These are phyloP conservation scores for Xylaria multiplex DNA, from an alignment of 2,329 filamentous ascomycete genomes.

Conservation along the genomic window DNA sequence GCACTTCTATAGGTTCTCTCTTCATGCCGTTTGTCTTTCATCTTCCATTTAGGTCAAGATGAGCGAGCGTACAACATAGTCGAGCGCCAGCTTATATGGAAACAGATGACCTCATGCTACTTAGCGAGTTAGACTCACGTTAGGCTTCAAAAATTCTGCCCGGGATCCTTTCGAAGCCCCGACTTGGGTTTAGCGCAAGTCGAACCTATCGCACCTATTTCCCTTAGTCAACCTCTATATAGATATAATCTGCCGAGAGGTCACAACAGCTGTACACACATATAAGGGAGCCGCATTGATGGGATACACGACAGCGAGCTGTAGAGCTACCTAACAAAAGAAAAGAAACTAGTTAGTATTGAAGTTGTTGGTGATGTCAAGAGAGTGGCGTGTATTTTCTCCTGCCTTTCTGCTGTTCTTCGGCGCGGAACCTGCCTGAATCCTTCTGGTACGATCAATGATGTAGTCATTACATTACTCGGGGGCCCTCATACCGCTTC, in stretches of 20 bases:
- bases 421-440: no score
- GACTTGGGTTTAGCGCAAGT: slow-evolving; percentile 25
- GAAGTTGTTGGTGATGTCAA: not conserved
- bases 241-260: not conserved
- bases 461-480: no score
- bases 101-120: not conserved
- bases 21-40: not conserved
- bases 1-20: not conserved
- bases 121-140: not conserved
- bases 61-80: not conserved
- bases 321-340: not conserved
- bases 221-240: no score
- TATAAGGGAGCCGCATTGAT: no score
- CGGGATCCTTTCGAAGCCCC: slow-evolving; percentile 29
- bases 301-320: not conserved
- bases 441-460: no score
- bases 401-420: no score
- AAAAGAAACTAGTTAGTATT: not conserved
- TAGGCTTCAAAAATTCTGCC: slow-evolving; percentile 31
- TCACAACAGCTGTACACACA: no score
- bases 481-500: no score
- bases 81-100: not conserved
- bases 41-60: not conserved
- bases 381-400: not conserved
- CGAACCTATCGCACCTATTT: not conserved